These are phyloP conservation scores for Trichoderma virens DNA, from an alignment of 495 filamentous ascomycete genomes.

Conservation along the genomic window DNA sequence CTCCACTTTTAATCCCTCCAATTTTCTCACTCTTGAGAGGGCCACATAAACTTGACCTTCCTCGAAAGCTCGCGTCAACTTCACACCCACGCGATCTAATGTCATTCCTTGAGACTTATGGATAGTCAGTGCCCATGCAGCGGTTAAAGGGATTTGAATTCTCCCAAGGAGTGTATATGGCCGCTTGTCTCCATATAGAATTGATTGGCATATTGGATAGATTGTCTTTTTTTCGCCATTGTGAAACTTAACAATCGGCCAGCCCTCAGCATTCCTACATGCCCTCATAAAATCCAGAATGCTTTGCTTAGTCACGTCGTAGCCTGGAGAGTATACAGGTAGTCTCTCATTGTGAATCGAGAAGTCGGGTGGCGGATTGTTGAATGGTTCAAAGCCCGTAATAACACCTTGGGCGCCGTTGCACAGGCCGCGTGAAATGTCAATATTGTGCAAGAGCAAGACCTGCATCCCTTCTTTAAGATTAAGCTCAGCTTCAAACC, in stretches of 20 bases:
- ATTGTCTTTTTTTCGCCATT: neutral
- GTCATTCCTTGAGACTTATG: constrained; percentile 96
- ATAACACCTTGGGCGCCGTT: neutral
- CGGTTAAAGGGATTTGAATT: constrained; percentile 76
- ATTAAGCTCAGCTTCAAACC: constrained; percentile 38
- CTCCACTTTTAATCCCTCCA: constrained; percentile 57
- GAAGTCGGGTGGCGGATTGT: neutral
- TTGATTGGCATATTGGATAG: neutral
- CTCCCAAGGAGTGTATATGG: constrained; percentile 46
- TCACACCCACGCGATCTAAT: constrained; percentile 81
- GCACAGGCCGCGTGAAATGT: constrained; percentile 43
- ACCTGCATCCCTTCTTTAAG: constrained; percentile 86
- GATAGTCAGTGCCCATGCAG: constrained; percentile 91
- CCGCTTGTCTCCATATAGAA: neutral
- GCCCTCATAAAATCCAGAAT: neutral
- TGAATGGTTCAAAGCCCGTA: neutral
- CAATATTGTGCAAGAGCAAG: constrained; percentile 91
- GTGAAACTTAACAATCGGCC: neutral
- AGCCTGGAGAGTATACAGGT: neutral
- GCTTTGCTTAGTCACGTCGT: neutral
- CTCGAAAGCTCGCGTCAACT: constrained; percentile 77
- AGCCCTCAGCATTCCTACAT: neutral
- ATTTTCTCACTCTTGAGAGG: constrained; percentile 67
- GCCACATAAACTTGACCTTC: constrained; percentile 83
- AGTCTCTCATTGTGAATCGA: neutral